phyloP scores from a whole-genome alignment of 1,284 basidiomycete species.

The Puccinia triticina region DNA sequence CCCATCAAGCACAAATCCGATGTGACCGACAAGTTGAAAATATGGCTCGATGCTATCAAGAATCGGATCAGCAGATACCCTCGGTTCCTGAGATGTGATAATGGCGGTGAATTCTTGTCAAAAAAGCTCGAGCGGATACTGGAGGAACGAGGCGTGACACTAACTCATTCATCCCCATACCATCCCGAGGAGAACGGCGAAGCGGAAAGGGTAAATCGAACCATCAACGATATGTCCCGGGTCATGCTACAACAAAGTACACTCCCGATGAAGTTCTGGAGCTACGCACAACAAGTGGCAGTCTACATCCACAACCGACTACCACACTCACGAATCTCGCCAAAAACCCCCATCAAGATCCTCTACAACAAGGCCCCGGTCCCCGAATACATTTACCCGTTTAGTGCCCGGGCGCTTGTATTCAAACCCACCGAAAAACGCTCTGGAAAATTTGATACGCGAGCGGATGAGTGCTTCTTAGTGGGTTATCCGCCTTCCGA shows the following conservation, averaged over 20 bases:
- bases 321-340: not conserved
- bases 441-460: not conserved
- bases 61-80: not conserved
- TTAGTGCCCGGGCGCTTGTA: not conserved
- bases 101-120: not conserved
- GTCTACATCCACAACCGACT: constrained; percentile 3
- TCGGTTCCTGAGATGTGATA: not conserved
- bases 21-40: not conserved
- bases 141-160: not conserved
- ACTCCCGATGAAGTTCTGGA: not conserved
- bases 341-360: not conserved
- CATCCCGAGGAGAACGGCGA: constrained; percentile 10
- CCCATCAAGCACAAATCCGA: not conserved
- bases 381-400: not conserved
- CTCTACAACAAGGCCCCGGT: not conserved
- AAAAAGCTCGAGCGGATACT: not conserved
- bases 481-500: not conserved
- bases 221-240: constrained; percentile 28
- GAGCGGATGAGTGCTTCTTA: constrained; percentile 6
- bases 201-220: constrained; percentile 2
- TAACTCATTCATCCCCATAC: not conserved
- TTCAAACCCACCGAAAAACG: not conserved
- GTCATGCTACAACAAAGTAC: not conserved
- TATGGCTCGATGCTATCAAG: not conserved
- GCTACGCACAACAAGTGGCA: not conserved